Base-by-base conservation (phyloP, 305 asterid genomes). In the Caryopteris hybrid region DNA sequence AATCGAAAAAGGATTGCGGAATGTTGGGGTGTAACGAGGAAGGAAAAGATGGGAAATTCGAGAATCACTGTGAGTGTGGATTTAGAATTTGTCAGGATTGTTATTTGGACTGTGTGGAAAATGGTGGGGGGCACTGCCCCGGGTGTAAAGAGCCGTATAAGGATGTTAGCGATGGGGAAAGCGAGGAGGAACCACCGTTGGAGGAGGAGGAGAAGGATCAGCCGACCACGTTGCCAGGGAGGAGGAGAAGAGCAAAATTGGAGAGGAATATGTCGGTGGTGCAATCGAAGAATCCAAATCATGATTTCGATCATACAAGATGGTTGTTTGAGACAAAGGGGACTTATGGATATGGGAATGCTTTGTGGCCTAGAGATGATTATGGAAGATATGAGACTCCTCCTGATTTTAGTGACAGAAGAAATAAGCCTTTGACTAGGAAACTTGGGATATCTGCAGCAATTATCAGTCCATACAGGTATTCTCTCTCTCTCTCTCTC, bases 321-420 rank as follows among this genome's bases (percentile, higher is more conserved):
- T 90, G 98, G 98, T 77, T 93, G 69, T 93, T 93, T 27, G 96
- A 93, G 81, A 90, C 97, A 0, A 88, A 90, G 62, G 98, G 98
- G 64, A 92, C 97, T 7, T 92, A 90, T 17, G 98, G 98, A 3
- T 90, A 90, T 73, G 97, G 97, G 10, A 93, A 88, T 72, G 97
- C 96, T 29, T 70, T 86, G 61, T 93, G 97, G 99, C 97, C 94
- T 1, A 79, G 86, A 36, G 97, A 90, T 6, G 98, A 86, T 0
- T 80, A 81, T 33, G 95, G 91, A 17, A 79, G 88, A 41, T 80
- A 80, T 55, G 80, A 80, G 48, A 83, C 64, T 17, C 88, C 92
- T 10, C 96, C 97, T 0, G 96, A 87, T 84, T 94, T 94, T 50
- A 80, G 79, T 38, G 92, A 85, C 73, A 71, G 84, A 65, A 87